Percentiles rank a stretch among this genome's conserved stretches.
These are phyloP conservation scores for Polymyxa betae DNA, from an alignment of 208 protist species.

Conservation along the genomic window DNA sequence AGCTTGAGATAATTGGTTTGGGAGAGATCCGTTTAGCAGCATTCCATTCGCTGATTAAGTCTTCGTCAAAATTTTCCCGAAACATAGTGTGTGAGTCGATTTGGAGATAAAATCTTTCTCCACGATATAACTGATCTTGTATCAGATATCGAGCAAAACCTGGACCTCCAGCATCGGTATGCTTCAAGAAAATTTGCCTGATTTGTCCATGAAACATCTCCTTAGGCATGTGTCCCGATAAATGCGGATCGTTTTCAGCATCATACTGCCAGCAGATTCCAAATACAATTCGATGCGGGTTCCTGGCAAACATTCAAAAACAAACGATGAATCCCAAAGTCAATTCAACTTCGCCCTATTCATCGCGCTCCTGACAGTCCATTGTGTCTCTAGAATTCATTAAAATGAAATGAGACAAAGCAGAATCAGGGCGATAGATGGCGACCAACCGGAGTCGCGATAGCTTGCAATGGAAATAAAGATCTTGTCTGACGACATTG, in stretches of 20 bases:
- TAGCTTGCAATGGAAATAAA: conserved; percentile 27
- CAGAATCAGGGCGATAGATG: background rate
- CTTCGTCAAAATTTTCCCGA: conserved; percentile 12
- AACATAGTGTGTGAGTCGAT: conserved; percentile 50
- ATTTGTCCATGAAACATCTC: conserved; percentile 16
- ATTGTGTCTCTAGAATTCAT: background rate
- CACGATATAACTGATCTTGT: background rate
- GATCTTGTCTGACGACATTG: too few relatives aligned
- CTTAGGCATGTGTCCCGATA: background rate
- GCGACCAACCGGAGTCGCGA: background rate
- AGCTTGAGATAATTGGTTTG: conserved; percentile 30
- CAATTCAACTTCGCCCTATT: background rate
- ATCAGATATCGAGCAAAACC: conserved; percentile 15
- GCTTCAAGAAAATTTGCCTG: background rate
- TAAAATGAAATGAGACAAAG: background rate
- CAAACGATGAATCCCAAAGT: background rate
- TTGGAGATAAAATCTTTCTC: conserved; percentile 33
- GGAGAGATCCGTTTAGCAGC: background rate
- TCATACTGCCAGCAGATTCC: conserved; percentile 53
- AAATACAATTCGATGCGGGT: conserved; percentile 9
- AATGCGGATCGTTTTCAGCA: background rate
- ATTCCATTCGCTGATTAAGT: background rate
- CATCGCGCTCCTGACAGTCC: conserved; percentile 25
- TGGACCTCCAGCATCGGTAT: conserved; percentile 32
- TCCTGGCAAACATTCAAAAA: background rate